Conservation (phyloP, 208 protist genomes). For the Trypanosoma mega region DNA sequence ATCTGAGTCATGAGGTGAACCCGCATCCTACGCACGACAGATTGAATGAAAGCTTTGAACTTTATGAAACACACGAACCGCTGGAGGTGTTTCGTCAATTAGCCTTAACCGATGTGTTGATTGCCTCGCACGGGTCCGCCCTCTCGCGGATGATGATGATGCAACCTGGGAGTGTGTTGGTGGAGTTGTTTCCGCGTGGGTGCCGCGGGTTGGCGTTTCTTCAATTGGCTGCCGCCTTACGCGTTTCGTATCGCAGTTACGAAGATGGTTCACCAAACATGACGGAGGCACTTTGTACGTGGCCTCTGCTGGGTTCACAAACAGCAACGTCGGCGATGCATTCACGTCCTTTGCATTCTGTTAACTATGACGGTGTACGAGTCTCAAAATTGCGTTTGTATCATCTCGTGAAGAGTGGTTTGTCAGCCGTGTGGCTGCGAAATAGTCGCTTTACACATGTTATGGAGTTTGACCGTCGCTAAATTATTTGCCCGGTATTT, state of each 20-base stretch:
- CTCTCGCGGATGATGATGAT: slow-evolving; percentile 2
- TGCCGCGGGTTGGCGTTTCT: slow-evolving; percentile 13
- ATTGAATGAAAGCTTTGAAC: not conserved
- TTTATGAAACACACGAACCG: not conserved
- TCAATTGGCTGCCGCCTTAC: slow-evolving; percentile 22
- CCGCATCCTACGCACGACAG: not conserved
- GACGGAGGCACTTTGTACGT: no score
- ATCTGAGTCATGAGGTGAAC: not conserved
- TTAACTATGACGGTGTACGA: not conserved
- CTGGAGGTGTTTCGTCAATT: slow-evolving; percentile 1
- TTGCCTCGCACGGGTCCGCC: not conserved
- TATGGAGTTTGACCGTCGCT: slow-evolving; percentile 19
- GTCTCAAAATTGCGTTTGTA: slow-evolving; percentile 8
- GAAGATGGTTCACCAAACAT: no score
- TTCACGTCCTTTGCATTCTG: no score
- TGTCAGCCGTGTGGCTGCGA: slow-evolving; percentile 22
- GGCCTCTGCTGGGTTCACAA: no score
- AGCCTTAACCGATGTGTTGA: slow-evolving; percentile 20
- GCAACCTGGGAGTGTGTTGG: slow-evolving; percentile 18
- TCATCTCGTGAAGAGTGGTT: slow-evolving; percentile 19
- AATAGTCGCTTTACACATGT: slow-evolving; percentile 16
- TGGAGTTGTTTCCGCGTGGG: slow-evolving; percentile 22
- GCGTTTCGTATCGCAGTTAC: slow-evolving; percentile 15
- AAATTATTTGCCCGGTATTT: not conserved
- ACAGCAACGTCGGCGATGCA: no score